These are phyloP conservation scores for Boletus insuetus DNA, from an alignment of 768 basidiomycete species.

Conservation along the genomic window DNA sequence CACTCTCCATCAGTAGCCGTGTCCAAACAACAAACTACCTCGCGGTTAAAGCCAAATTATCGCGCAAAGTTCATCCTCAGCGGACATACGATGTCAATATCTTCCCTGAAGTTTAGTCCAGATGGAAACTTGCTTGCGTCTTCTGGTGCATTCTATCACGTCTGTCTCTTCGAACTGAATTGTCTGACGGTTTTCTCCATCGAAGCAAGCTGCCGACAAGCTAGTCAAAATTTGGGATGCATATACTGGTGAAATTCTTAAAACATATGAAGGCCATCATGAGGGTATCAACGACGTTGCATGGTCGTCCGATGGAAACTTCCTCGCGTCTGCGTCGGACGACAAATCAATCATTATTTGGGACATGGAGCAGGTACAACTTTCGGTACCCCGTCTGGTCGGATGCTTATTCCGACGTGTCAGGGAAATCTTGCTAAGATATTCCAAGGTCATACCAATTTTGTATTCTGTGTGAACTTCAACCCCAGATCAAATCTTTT, in stretches of 20 bases:
- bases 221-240: constrained; percentile 79
- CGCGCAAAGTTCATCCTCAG: constrained; percentile 58
- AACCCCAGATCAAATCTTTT: constrained; percentile 88
- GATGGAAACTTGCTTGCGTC: constrained; percentile 82
- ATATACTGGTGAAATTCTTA: constrained; percentile 66
- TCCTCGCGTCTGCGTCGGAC: constrained; percentile 90
- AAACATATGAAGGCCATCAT: constrained; percentile 70
- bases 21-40: constrained; percentile 3
- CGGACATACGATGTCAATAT: constrained; percentile 82
- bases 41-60: constrained; percentile 46
- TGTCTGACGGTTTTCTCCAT: constrained; percentile 24
- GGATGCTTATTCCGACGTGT: not conserved
- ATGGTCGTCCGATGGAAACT: constrained; percentile 81
- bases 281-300: constrained; percentile 89
- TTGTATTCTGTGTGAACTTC: constrained; percentile 92
- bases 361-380: constrained; percentile 63
- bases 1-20: not conserved
- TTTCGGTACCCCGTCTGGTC: constrained; percentile 4
- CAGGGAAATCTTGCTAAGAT: constrained; percentile 62
- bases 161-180: not conserved
- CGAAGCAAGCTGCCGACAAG: constrained; percentile 79
- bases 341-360: constrained; percentile 88
- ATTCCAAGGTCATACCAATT: constrained; percentile 85
- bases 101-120: constrained; percentile 85
- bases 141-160: constrained; percentile 55